Percentiles rank a stretch among this genome's conserved stretches.
Conservation (phyloP, 2,329 filamentous ascomycete species). For the Aspergillus glaucus region DNA sequence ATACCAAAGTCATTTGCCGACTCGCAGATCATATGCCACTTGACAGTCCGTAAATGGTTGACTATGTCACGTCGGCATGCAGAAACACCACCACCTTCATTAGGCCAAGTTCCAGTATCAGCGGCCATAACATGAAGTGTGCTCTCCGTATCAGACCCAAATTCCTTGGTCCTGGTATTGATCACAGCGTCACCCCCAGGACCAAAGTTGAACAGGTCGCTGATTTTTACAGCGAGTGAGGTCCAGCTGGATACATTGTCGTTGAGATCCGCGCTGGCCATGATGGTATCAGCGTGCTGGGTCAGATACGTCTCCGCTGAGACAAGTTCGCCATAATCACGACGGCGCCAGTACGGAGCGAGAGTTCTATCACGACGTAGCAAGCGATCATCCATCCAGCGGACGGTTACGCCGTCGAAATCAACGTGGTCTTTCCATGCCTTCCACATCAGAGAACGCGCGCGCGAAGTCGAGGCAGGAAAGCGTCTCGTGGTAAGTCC, state of each 20-base stretch:
- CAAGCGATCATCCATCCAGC: constrained; percentile 47
- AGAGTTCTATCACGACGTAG: constrained; percentile 43
- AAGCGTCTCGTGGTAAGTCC: constrained; percentile 31
- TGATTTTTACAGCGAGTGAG: constrained; percentile 46
- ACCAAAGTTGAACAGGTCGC: constrained; percentile 48
- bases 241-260: constrained; percentile 49
- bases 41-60: constrained; percentile 48
- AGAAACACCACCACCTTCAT: constrained; percentile 50
- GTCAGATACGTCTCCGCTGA: constrained; percentile 41
- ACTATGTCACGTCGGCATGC: constrained; percentile 52
- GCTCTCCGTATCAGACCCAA: constrained; percentile 44
- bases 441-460: constrained; percentile 47
- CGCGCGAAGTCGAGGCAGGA: constrained; percentile 42
- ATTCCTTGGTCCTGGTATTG: constrained; percentile 44
- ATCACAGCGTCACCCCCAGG: constrained; percentile 49
- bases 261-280: constrained; percentile 47
- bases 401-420: constrained; percentile 45
- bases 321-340: constrained; percentile 39
- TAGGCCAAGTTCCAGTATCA: constrained; percentile 50
- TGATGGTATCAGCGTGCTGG: constrained; percentile 44
- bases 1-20: constrained; percentile 52
- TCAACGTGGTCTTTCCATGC: constrained; percentile 43
- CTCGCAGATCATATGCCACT: constrained; percentile 51
- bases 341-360: constrained; percentile 40
- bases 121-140: constrained; percentile 48